Percentiles rank a stretch among this genome's conserved stretches.
Conservation (phyloP, 2,329 filamentous ascomycete genomes). For the Ambrosiella xylebori region DNA sequence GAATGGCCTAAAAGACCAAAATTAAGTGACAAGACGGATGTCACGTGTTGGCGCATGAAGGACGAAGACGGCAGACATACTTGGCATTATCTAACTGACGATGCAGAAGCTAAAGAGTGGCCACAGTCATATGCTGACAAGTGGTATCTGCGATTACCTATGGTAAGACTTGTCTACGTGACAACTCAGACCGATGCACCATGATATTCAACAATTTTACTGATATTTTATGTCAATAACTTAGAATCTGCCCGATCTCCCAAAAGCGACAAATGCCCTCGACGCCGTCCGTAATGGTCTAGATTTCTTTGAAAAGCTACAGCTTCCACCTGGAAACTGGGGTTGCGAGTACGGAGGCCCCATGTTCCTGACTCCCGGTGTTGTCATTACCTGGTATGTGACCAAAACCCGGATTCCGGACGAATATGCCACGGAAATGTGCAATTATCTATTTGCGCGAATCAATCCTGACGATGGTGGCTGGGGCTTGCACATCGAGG, state of each 20-base stretch:
- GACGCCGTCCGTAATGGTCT: conserved; percentile 70
- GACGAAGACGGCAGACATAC: conserved; percentile 75
- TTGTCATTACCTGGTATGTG: conserved; percentile 74
- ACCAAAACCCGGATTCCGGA: conserved; percentile 75
- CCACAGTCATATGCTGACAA: conserved; percentile 81
- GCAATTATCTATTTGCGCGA: conserved; percentile 75
- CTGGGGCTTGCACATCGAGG: conserved; percentile 93
- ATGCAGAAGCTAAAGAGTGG: conserved; percentile 55
- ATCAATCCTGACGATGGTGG: conserved; percentile 81
- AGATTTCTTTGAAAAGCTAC: conserved; percentile 74
- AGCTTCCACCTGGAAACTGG: conserved; percentile 83
- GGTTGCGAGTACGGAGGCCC: conserved; percentile 94
- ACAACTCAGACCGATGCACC: not conserved
- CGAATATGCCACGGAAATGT: conserved; percentile 71
- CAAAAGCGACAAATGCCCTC: conserved; percentile 52
- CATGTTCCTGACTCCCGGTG: conserved; percentile 80
- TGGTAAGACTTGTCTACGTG: conserved; percentile 33
- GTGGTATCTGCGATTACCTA: conserved; percentile 64
- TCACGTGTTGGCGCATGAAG: conserved; percentile 59
- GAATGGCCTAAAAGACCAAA: conserved; percentile 28
- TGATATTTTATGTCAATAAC: not conserved
- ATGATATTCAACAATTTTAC: not conserved
- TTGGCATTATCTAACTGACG: conserved; percentile 78
- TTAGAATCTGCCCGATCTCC: conserved; percentile 58
- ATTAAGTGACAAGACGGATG: conserved; percentile 51